Evolutionary conservation across 306 rosid genomes (phyloP).

Genomic region (Ormosia semicastrata): DNA sequence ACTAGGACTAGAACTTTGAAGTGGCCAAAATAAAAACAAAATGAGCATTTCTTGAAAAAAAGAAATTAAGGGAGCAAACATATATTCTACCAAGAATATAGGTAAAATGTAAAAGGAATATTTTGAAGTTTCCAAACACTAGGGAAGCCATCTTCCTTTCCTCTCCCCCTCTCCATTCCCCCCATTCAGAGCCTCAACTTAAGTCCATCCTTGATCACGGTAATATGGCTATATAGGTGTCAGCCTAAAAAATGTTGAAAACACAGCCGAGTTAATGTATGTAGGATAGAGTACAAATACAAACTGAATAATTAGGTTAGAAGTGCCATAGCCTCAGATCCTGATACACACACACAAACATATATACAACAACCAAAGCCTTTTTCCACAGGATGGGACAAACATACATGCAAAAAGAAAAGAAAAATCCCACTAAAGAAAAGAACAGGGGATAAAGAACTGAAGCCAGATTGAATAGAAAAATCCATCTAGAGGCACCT

Average conservation of each 20-base stretch:
- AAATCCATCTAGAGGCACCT: conserved; percentile 50
- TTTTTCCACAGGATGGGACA: neutral
- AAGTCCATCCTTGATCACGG: neutral
- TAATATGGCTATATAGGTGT: neutral
- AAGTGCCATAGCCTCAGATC: neutral
- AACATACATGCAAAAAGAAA: neutral
- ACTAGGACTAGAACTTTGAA: neutral
- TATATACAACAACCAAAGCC: neutral
- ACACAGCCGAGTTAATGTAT: neutral
- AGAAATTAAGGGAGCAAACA: conserved; percentile 2
- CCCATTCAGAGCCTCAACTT: neutral
- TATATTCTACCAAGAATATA: neutral
- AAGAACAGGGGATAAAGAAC: neutral
- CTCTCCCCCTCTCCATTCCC: neutral
- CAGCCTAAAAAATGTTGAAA: neutral
- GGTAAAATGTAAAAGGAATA: neutral
- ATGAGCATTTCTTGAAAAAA: neutral
- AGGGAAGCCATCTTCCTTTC: neutral
- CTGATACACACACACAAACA: neutral
- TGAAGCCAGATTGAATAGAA: neutral
- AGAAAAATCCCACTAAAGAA: conserved; percentile 16
- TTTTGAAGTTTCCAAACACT: neutral
- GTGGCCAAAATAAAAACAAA: neutral
- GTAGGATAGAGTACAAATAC: neutral
- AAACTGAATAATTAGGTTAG: neutral